Conservation (phyloP, 1,284 basidiomycete genomes). For the Sanghuangporus weigelae region DNA sequence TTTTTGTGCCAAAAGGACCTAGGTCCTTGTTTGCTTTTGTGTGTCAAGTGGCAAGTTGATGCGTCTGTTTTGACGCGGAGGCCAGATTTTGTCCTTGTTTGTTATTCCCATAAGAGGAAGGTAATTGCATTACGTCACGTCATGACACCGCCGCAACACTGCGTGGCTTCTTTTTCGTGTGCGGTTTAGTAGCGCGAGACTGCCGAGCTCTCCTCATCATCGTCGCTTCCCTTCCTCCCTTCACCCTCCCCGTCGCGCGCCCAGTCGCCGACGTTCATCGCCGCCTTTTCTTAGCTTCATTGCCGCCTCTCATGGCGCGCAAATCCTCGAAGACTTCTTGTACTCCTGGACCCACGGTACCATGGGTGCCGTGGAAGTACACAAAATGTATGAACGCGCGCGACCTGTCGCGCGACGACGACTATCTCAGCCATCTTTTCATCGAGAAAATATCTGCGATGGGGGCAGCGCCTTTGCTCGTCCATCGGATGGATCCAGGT, state of each 20-base stretch:
- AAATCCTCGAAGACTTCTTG: slow-evolving; percentile 1
- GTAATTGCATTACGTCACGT: not conserved
- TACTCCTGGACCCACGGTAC: not conserved
- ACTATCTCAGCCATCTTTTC: slow-evolving; percentile 79
- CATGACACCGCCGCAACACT: not conserved
- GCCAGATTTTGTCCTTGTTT: not conserved
- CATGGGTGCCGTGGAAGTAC: slow-evolving; percentile 52
- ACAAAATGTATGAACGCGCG: slow-evolving; percentile 84
- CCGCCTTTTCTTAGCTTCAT: not conserved
- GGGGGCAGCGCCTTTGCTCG: slow-evolving; percentile 55
- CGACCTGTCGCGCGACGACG: slow-evolving; percentile 81
- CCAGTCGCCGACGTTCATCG: not conserved
- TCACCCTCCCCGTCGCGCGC: not conserved
- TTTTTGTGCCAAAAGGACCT: not conserved
- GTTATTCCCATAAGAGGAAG: not conserved
- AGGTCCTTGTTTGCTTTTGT: not conserved
- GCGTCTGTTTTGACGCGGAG: not conserved
- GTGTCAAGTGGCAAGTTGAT: not conserved
- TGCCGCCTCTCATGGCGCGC: slow-evolving; percentile 2
- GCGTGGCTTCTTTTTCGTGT: slow-evolving; percentile 4
- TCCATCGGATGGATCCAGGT: slow-evolving; percentile 80
- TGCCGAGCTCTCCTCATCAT: not conserved
- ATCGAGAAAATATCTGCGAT: slow-evolving; percentile 81
- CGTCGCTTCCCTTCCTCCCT: not conserved
- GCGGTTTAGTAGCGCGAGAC: not conserved